phyloP scores from a whole-genome alignment of 179 eudicot genomes.

The Silene coronaria region DNA sequence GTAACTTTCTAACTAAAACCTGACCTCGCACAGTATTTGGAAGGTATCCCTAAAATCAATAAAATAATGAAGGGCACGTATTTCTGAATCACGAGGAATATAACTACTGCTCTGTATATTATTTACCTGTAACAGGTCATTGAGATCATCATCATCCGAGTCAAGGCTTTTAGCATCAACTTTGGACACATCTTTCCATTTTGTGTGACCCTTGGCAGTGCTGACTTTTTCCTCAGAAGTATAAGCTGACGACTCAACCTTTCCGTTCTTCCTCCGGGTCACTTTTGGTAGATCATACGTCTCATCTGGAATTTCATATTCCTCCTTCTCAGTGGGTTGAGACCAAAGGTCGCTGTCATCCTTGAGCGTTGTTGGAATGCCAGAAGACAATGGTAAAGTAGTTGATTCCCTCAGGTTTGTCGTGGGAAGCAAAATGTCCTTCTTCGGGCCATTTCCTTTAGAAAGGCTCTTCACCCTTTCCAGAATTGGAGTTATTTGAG shows the following conservation, averaged over 20 bases:
- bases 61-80: not conserved
- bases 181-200: slow-evolving; percentile 52
- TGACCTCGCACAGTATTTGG: not conserved
- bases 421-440: slow-evolving; percentile 41
- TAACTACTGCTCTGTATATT: not conserved
- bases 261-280: slow-evolving; percentile 49
- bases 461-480: slow-evolving; percentile 61
- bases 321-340: slow-evolving; percentile 52
- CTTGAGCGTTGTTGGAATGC: slow-evolving; percentile 39
- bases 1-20: not conserved
- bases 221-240: slow-evolving; percentile 47
- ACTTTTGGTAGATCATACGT: slow-evolving; percentile 63
- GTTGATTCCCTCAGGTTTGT: slow-evolving; percentile 69
- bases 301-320: slow-evolving; percentile 54
- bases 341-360: slow-evolving; percentile 62
- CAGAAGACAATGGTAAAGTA: slow-evolving; percentile 47
- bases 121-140: slow-evolving; percentile 63
- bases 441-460: slow-evolving; percentile 45
- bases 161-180: slow-evolving; percentile 39
- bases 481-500: slow-evolving; percentile 2
- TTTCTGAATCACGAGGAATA: not conserved
- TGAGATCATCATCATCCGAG: slow-evolving; percentile 64
- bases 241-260: slow-evolving; percentile 40
- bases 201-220: slow-evolving; percentile 49
- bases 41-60: not conserved